Evolutionary conservation across 2,329 filamentous ascomycete species (phyloP), one percentile per base, ranked within the genome.

Genomic region (Ophiostoma populinum): DNA sequence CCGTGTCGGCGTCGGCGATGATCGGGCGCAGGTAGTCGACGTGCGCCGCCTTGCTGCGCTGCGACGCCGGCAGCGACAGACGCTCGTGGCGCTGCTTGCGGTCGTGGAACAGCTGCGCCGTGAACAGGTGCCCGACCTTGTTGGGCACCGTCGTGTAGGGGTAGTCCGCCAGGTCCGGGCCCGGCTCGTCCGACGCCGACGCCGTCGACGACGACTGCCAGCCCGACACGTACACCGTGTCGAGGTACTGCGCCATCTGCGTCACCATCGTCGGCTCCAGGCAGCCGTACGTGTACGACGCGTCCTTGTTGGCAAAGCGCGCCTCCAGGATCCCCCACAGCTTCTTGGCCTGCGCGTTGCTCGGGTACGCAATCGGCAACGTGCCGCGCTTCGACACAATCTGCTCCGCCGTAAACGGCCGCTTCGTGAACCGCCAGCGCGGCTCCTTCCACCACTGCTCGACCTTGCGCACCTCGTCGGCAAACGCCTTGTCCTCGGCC

Each of bases 181-280:
- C 90, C 18, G 90, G 90, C 63, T 98, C 90, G 49, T 98, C 85
- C 6, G 86, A 87, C 2, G 85, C 72, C 3, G 87, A 94, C 33
- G 90, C 90, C 7, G 90, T 98, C 17, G 86, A 94, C 2, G 87
- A 95, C 45, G 82, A 93, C 61, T 98, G 90, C 90, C 90, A 98
- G 44, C 90, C 90, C 36, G 90, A 95, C 42, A 98, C 90, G 56
- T 98, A 98, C 54, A 98, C 82, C 22, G 90, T 98, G 54, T 98
- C 90, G 42, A 98, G 69, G 57, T 92, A 95, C 61, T 95, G 93
- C 49, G 87, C 87, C 90, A 98, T 98, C 58, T 98, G 90, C 19
- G 90, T 95, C 54, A 98, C 71, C 81, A 94, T 94, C 38, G 92
- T 93, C 9, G 90, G 90, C 54, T 98, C 90, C 45, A 98, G 67